Base-by-base conservation (phyloP, 2,329 filamentous ascomycete genomes). In the Cordyceps cicadae region DNA sequence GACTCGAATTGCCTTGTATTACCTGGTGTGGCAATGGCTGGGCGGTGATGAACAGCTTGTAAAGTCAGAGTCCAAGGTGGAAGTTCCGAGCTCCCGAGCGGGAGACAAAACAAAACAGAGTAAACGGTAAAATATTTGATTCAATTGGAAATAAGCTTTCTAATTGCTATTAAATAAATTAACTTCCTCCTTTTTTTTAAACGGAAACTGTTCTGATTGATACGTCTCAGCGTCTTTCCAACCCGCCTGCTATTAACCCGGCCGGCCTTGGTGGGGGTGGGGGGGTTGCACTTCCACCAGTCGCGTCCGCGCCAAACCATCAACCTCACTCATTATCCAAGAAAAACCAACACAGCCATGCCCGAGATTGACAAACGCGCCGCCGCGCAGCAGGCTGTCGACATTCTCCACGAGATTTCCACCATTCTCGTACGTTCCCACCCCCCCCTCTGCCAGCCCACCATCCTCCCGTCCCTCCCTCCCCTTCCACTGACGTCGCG, bases 331-430 rank as follows among this genome's bases (percentile, higher is more conserved):
- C n/a, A 17, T 14, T 3, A n/a, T 34, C 17, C 26, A 12, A 7
- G 17, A 2, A 14, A 29, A 11, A 29, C 37, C 24, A 51, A 14
- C n/a, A n/a, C 49, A 75, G 65, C 71, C 72, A 71, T 75, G 71
- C 83, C 86, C 65, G 77, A 80, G 59, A 75, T 70, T 60, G 83
- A 85, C 63, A 91, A 90, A 74, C 87, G 89, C 72, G 83, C 84
- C 66, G 89, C 89, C 29, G 90, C 90, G 19, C 87, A 90, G 67
- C 88, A 93, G 70, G 89, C 89, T 56, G 89, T 94, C 64, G 88
- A 92, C 71, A 91, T 93, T 53, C 81, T 92, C 34, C 85, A 90
- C 67, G 90, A 94, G 71, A 93, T 94, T 66, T 88, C 93, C 55
- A 94, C 90, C 48, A 87, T 99, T 59, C 81, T 99, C 66, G 93